Percentiles rank a stretch among this genome's conserved stretches.
phyloP scores from a whole-genome alignment of 202 grass and related monocot genomes.

The Digitaria exilis region DNA sequence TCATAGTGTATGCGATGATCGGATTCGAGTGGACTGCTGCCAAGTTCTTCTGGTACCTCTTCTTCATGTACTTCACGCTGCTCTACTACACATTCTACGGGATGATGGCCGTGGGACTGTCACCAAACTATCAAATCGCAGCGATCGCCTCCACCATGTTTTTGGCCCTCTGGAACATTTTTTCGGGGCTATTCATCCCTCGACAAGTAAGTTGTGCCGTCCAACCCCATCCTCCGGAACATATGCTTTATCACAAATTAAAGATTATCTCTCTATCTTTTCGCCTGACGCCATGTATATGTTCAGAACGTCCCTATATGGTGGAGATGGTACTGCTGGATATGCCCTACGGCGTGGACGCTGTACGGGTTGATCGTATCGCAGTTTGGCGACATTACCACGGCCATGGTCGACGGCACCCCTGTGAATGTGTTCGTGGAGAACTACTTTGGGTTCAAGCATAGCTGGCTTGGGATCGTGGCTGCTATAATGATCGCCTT shows the following conservation, averaged over 20 bases:
- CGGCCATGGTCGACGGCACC: not conserved
- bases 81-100: constrained; percentile 80
- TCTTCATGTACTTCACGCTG: constrained; percentile 85
- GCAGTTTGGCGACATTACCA: constrained; percentile 55
- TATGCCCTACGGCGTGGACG: constrained; percentile 73
- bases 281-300: not conserved
- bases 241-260: not conserved
- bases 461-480: not conserved
- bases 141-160: constrained; percentile 60
- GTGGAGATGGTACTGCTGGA: constrained; percentile 78
- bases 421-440: not conserved
- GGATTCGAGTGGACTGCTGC: constrained; percentile 70
- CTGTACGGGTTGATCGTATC: constrained; percentile 62
- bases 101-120: constrained; percentile 78
- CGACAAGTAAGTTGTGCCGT: constrained; percentile 59
- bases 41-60: constrained; percentile 82
- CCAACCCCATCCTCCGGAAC: too few relatives aligned
- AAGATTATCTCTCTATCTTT: not conserved
- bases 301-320: constrained; percentile 62
- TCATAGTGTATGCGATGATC: constrained; percentile 71
- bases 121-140: constrained; percentile 64
- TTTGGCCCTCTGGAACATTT: constrained; percentile 71
- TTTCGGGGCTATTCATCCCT: constrained; percentile 72
- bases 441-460: constrained; percentile 51
- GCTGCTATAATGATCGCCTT: constrained; percentile 45